phyloP scores from a whole-genome alignment of 2,329 filamentous ascomycete species.

The Tolypocladium capitatum region DNA sequence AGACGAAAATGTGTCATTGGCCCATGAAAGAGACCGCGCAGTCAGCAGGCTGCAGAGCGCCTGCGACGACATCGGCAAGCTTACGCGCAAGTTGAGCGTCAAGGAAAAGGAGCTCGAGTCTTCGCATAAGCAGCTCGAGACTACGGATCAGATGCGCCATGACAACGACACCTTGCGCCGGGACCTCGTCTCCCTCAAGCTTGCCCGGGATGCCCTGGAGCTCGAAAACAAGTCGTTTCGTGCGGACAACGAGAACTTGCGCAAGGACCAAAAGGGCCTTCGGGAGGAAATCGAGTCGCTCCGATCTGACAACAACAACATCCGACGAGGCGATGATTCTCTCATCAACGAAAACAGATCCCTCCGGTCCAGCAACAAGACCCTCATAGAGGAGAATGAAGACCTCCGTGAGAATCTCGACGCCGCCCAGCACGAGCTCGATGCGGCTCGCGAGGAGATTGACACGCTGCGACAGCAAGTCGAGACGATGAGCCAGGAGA shows the following conservation, averaged over 20 bases:
- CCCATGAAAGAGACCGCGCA: conserved; percentile 51
- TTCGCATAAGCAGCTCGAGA: conserved; percentile 27
- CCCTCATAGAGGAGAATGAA: conserved; percentile 28
- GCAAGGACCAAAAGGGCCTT: conserved; percentile 20
- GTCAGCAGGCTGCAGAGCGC: conserved; percentile 49
- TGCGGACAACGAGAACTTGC: conserved; percentile 25
- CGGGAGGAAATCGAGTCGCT: conserved; percentile 27
- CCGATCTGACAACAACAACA: conserved; percentile 26
- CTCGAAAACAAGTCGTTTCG: conserved; percentile 28
- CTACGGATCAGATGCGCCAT: conserved; percentile 23
- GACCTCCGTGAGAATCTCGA: conserved; percentile 29
- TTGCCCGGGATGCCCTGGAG: conserved; percentile 22
- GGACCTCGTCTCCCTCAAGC: conserved; percentile 27
- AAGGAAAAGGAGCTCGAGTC: conserved; percentile 29
- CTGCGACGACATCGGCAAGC: conserved; percentile 41
- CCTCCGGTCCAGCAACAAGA: conserved; percentile 26
- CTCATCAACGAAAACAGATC: conserved; percentile 31
- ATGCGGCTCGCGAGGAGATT: conserved; percentile 25
- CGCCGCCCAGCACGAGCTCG: conserved; percentile 26
- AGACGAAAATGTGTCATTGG: conserved; percentile 48
- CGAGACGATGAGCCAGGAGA: conserved; percentile 27
- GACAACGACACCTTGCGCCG: conserved; percentile 26
- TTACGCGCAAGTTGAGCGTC: conserved; percentile 27
- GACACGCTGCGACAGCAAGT: conserved; percentile 25
- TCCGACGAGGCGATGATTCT: conserved; percentile 29